Evolutionary conservation across 805 yeast genomes (phyloP).

Genomic region (Wickerhamiella allomyrinae): DNA sequence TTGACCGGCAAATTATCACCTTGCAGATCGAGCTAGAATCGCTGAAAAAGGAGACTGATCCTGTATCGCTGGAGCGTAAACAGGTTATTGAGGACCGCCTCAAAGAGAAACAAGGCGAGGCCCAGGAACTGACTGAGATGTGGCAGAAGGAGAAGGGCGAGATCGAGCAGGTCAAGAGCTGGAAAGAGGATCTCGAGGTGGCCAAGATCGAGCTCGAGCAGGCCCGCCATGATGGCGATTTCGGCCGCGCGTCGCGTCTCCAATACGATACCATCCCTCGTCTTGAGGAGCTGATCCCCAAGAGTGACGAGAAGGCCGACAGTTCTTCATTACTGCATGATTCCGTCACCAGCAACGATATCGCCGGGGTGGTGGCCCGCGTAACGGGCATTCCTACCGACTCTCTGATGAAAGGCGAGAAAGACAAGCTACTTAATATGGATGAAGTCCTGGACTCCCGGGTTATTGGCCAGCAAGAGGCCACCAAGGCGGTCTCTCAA

Average conservation of each 20-base stretch:
- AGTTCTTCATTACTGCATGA: slow-evolving; percentile 51
- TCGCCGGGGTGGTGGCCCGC: slow-evolving; percentile 77
- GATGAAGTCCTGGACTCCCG: slow-evolving; percentile 60
- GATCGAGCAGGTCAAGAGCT: slow-evolving; percentile 61
- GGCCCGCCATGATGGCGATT: slow-evolving; percentile 72
- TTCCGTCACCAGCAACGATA: slow-evolving; percentile 86
- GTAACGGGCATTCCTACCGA: slow-evolving; percentile 95
- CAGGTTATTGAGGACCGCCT: slow-evolving; percentile 59
- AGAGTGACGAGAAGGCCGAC: slow-evolving; percentile 27
- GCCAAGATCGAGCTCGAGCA: slow-evolving; percentile 74
- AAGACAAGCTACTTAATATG: slow-evolving; percentile 80
- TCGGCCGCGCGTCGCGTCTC: slow-evolving; percentile 75
- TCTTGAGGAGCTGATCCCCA: slow-evolving; percentile 47
- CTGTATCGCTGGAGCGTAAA: slow-evolving; percentile 63
- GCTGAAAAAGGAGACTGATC: slow-evolving; percentile 81
- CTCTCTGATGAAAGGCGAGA: slow-evolving; percentile 84
- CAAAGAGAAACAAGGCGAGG: slow-evolving; percentile 46
- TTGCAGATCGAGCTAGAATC: slow-evolving; percentile 92
- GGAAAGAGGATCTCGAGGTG: slow-evolving; percentile 71
- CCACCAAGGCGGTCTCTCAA: slow-evolving; percentile 75
- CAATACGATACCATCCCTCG: slow-evolving; percentile 80
- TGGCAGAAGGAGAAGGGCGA: slow-evolving; percentile 78
- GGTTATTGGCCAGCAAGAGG: slow-evolving; percentile 93
- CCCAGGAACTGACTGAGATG: slow-evolving; percentile 54
- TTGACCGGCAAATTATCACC: slow-evolving; percentile 83